Percentiles rank a stretch among this genome's conserved stretches.
phyloP scores from a whole-genome alignment of 1,284 basidiomycete species.

The Apiotrichum gamsii region DNA sequence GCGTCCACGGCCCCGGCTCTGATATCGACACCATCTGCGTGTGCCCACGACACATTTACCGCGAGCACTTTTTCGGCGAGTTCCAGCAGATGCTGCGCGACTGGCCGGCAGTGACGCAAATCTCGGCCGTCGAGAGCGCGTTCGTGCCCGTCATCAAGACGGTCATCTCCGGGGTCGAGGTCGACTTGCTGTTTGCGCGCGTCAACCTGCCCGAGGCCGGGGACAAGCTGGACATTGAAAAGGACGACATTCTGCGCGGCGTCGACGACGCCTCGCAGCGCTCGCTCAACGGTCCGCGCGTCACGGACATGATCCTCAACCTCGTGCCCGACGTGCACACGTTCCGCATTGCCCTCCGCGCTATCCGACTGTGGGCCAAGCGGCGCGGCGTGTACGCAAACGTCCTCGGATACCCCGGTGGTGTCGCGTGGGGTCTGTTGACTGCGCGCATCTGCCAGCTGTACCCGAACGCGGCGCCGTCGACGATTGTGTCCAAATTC shows the following conservation, averaged over 20 bases:
- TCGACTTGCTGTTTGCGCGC: slow-evolving; percentile 86
- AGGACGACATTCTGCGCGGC: slow-evolving; percentile 86
- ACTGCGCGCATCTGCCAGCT: slow-evolving; percentile 98
- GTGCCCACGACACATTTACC: slow-evolving; percentile 88
- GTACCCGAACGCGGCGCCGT: slow-evolving; percentile 90
- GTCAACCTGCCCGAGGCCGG: slow-evolving; percentile 60
- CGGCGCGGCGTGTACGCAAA: slow-evolving; percentile 96
- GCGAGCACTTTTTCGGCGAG: slow-evolving; percentile 91
- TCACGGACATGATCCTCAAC: slow-evolving; percentile 92
- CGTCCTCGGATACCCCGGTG: slow-evolving; percentile 94
- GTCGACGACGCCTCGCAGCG: slow-evolving; percentile 91
- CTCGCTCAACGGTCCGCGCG: slow-evolving; percentile 90
- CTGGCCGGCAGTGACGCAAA: slow-evolving; percentile 78
- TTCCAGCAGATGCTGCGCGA: slow-evolving; percentile 87
- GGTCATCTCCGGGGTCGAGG: slow-evolving; percentile 84
- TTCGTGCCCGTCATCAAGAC: slow-evolving; percentile 92
- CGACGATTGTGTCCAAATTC: slow-evolving; percentile 92
- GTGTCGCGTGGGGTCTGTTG: slow-evolving; percentile 97
- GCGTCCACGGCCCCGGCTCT: slow-evolving; percentile 90
- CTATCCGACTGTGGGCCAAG: slow-evolving; percentile 97
- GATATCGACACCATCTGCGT: slow-evolving; percentile 99
- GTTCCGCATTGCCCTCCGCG: slow-evolving; percentile 88
- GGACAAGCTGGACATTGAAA: slow-evolving; percentile 80
- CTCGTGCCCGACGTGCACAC: slow-evolving; percentile 91
- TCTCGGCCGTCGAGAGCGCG: slow-evolving; percentile 89